Evolutionary conservation across 2,329 filamentous ascomycete genomes (phyloP).

Genomic region (Parastagonospora avenae): DNA sequence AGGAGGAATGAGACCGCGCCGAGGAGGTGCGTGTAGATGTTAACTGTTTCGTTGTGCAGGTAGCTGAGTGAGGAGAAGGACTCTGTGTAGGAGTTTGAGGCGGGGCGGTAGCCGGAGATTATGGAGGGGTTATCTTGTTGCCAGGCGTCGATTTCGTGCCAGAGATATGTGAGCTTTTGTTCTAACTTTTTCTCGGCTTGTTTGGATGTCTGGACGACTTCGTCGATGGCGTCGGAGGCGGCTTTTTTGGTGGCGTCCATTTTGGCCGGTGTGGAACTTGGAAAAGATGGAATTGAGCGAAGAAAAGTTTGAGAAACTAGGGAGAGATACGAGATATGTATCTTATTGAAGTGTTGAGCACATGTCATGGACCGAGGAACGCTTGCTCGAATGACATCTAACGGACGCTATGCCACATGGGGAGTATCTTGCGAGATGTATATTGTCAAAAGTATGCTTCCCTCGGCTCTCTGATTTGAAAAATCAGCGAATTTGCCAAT

Average conservation of each 20-base stretch:
- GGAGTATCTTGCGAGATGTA: conserved; percentile 16
- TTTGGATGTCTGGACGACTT: conserved; percentile 25
- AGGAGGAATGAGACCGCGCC: conserved; percentile 35
- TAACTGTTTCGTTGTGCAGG: conserved; percentile 72
- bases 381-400: not conserved
- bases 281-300: not conserved
- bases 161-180: conserved; percentile 55
- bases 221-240: conserved; percentile 12
- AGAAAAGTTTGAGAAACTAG: not conserved
- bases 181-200: conserved; percentile 43
- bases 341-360: conserved; percentile 3
- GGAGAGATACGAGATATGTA: not conserved
- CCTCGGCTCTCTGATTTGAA: not conserved
- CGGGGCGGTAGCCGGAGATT: conserved; percentile 66
- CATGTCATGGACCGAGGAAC: conserved; percentile 1
- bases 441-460: not conserved
- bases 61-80: conserved; percentile 65
- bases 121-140: conserved; percentile 72
- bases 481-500: not conserved
- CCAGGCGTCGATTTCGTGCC: conserved; percentile 52
- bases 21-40: conserved; percentile 73
- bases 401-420: conserved; percentile 12
- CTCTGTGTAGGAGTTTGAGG: conserved; percentile 63
- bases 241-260: conserved; percentile 34
- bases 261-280: not conserved